Evolutionary conservation across 306 rosid genomes (phyloP), one percentile per base, ranked within the genome.

Genomic region (Albizia julibrissin): DNA sequence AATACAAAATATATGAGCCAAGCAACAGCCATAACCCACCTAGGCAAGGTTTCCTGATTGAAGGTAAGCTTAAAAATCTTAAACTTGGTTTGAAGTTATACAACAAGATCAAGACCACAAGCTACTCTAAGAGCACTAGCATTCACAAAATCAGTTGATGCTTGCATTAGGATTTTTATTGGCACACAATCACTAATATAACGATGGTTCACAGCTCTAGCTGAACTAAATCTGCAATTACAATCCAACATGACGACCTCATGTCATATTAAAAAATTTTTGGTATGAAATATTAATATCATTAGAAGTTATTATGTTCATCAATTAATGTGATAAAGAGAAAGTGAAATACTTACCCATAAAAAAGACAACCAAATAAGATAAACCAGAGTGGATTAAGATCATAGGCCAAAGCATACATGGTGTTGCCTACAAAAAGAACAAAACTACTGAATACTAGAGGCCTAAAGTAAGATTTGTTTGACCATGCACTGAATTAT

Each of bases 91-190:
- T 96, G 99, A 84, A 96, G 94, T 46, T 92, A 62, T 75, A 97
- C 98, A 80, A 94, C 99, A 46, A 96, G 86, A 56, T 94, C 99
- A 79, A 98, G 99, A 87, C 99, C 99, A 81, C 97, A 91, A 73
- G 99, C 99, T 94, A 96, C 94, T 85, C 99, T 98, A 43, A 96
- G 97, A 80, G 99, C 98, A 61, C 99, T 96, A n/a, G 98, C 98
- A 87, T 98, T 96, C 42, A 96, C 99, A 85, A 96, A 96, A 74
- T 90, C 98, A 4, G 98, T 98, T 13, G 99, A 96, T 66, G 99
- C 99, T 86, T 93, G 92, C 98, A 93, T 92, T 61, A 98, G 98
- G 69, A 77, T 69, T 88, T 83, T 92, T 58, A 87, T 80, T 3
- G 99, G 99, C 59, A 96, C 99, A 44, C 99, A 96, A 31, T 96